Base-by-base conservation (phyloP, 2,329 filamentous ascomycete species). In the Pleoardoris graminearum region DNA sequence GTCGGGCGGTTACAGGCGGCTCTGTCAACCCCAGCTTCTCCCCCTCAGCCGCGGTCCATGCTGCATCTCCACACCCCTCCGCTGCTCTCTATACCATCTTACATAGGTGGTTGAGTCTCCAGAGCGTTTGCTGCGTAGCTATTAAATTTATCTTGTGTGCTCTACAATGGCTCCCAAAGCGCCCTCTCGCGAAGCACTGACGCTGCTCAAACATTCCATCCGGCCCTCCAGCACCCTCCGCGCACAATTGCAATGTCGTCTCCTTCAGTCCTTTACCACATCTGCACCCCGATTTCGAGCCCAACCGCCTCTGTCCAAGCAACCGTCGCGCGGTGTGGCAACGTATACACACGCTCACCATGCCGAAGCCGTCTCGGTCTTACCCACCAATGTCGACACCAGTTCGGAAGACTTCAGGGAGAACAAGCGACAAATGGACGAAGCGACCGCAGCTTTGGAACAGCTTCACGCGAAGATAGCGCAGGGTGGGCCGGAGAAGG, bases 301-400 rank as follows among this genome's bases (percentile, higher is more conserved):
- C 1, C 61, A 59, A 14, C 65, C 49, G 23, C 47, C 55, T 11
- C 44, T 45, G 4, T 43, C 59, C 0, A 55, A 48, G 17, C 55
- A 61, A 27, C 43, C 50, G 5, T 33, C 57, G 12, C 59, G 69
- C 12, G 56, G 51, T n/a, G 80, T 89, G 62, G 88, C 92, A 53
- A 91, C 84, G 37, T 92, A 96, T 73, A 90, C 88, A 7, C 84
- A 91, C 55, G 84, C 87, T 2, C 85, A 91, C 73, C 91, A 96
- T 77, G 90, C 91, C 30, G 84, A 84, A 57, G 88, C 91, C 50
- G 87, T 97, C 57, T 96, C 92, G 6, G 81, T 90, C 37, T 79
- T 97, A 29, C 88, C 85, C 55, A 90, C 85, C 32, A 78, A 81
- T 38, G 83, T 97, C 61, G 93, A 97, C 73, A 82, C 87, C 2